A percentile compares a stretch with the other conserved stretches of the same genome.
Conservation (phyloP, 2,329 filamentous ascomycete species). For the Ceratocystis cubensis region DNA sequence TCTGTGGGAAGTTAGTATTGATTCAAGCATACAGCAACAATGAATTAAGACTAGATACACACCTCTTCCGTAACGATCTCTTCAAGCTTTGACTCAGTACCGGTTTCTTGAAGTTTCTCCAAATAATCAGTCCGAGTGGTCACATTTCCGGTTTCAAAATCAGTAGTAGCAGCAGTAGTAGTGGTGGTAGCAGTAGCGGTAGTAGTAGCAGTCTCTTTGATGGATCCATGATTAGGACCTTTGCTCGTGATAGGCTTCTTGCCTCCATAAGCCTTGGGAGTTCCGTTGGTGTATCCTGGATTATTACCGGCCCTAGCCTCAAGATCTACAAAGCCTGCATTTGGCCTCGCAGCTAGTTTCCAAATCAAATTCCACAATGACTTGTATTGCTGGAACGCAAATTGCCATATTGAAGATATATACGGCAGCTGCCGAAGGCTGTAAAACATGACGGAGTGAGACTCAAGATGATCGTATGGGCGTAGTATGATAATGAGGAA, state of each 20-base stretch:
- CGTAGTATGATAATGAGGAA: not conserved
- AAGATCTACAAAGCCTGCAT: slow-evolving; percentile 19
- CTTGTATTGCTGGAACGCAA: slow-evolving; percentile 21
- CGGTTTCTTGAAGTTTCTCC: slow-evolving; percentile 11
- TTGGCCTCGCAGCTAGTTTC: slow-evolving; percentile 20
- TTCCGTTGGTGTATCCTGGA: slow-evolving; percentile 13
- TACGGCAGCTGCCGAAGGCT: slow-evolving; percentile 20
- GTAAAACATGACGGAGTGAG: slow-evolving; percentile 16
- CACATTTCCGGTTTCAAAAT: slow-evolving; percentile 12
- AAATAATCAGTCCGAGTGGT: slow-evolving; percentile 15
- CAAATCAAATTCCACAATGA: slow-evolving; percentile 21
- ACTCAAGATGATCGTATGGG: not conserved
- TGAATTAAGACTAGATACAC: not conserved
- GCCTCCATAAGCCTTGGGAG: slow-evolving; percentile 19
- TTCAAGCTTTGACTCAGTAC: slow-evolving; percentile 11
- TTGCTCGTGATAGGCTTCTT: slow-evolving; percentile 21
- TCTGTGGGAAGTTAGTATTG: slow-evolving; percentile 12
- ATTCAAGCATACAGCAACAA: not conserved
- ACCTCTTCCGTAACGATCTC: slow-evolving; percentile 16
- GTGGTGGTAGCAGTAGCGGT: slow-evolving; percentile 11
- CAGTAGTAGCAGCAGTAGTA: slow-evolving; percentile 14
- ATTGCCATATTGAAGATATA: slow-evolving; percentile 21
- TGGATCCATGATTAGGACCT: slow-evolving; percentile 15
- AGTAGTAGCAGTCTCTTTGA: slow-evolving; percentile 19
- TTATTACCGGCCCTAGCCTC: slow-evolving; percentile 16